A percentile compares a stretch with the other conserved stretches of the same genome.
phyloP scores from a whole-genome alignment of 495 filamentous ascomycete genomes.

The Thozetella sp. region DNA sequence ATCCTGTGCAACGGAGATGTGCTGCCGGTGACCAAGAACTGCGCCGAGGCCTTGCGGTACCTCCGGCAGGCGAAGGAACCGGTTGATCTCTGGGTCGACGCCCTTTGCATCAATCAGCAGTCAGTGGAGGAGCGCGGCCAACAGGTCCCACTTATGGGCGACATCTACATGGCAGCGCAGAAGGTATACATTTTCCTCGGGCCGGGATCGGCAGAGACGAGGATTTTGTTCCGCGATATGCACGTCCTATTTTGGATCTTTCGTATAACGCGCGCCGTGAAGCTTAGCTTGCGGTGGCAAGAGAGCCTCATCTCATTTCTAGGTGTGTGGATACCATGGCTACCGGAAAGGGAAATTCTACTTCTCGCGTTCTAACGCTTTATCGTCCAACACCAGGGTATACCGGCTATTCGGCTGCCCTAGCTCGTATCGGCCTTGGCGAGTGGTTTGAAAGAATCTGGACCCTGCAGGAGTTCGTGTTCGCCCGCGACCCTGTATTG shows the following conservation, averaged over 20 bases:
- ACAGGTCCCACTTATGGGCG: not conserved
- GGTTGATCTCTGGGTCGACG: not conserved
- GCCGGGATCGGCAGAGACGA: not conserved
- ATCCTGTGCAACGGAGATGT: no score
- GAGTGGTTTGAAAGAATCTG: not conserved
- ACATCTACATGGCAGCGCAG: not conserved
- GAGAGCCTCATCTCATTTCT: no score
- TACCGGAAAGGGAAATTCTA: no score
- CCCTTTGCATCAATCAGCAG: not conserved
- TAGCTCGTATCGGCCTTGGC: not conserved
- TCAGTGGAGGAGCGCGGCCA: not conserved
- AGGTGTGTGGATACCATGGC: accelerated
- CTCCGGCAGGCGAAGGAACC: no score
- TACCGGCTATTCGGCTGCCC: not conserved
- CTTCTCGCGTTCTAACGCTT: accelerated
- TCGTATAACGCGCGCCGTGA: no score
- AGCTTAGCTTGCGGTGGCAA: no score
- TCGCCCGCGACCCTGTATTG: not conserved
- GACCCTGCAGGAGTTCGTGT: not conserved
- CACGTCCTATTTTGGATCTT: no score
- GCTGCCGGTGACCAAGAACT: no score
- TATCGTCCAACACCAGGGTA: no score
- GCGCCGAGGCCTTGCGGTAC: no score
- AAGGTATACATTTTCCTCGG: not conserved
- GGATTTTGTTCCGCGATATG: no score